Evolutionary conservation across 1,284 basidiomycete species (phyloP).

Genomic region (Boletus sp.): DNA sequence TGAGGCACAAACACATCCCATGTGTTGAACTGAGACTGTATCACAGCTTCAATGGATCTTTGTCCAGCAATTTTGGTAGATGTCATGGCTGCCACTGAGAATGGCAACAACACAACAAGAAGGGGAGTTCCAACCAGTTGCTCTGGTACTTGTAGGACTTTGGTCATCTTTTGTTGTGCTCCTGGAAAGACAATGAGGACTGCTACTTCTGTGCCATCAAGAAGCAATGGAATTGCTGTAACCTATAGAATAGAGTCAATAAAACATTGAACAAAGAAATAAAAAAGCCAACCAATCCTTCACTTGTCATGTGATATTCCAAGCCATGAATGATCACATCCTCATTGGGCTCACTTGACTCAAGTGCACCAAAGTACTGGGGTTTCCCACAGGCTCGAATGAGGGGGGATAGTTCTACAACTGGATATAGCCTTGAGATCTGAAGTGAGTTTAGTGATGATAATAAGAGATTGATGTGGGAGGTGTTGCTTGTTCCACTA

Average conservation of each 20-base stretch:
- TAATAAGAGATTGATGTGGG: constrained; percentile 47
- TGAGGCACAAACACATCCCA: neutral
- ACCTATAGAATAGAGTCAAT: constrained; percentile 37
- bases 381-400: constrained; percentile 45
- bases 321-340: constrained; percentile 42
- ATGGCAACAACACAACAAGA: constrained; percentile 30
- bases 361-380: constrained; percentile 50
- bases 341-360: constrained; percentile 38
- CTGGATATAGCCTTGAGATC: constrained; percentile 45
- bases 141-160: constrained; percentile 34
- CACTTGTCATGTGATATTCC: constrained; percentile 42
- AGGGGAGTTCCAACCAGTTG: constrained; percentile 14
- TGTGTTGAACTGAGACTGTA: constrained; percentile 5
- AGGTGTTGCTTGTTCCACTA: constrained; percentile 40
- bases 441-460: constrained; percentile 39
- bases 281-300: constrained; percentile 39
- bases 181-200: constrained; percentile 44
- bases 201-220: constrained; percentile 42
- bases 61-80: constrained; percentile 15
- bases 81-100: constrained; percentile 17
- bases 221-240: constrained; percentile 43
- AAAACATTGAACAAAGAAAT: neutral
- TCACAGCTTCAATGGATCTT: constrained; percentile 15
- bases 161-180: constrained; percentile 24
- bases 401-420: constrained; percentile 43